Evolutionary conservation across 176 grass and related monocot species (phyloP).

Genomic region (Aegilops umbellulata): DNA sequence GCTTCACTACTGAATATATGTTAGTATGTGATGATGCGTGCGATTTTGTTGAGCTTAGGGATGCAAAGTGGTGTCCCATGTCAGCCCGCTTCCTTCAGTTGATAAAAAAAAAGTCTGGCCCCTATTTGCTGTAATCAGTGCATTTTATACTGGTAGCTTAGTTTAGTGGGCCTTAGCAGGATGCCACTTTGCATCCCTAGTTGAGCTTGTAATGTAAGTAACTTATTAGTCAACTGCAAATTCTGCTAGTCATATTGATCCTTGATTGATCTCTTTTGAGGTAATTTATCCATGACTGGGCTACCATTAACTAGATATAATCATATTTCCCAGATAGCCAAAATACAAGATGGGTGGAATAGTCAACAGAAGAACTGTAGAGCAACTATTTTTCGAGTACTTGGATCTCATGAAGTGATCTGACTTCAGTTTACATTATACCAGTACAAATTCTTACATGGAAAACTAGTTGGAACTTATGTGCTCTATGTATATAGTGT

Average conservation of each 20-base stretch:
- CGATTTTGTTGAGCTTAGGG: constrained; percentile 9
- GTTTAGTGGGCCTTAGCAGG: neutral
- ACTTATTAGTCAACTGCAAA: neutral
- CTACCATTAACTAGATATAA: neutral
- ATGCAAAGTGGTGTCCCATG: neutral
- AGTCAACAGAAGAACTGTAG: neutral
- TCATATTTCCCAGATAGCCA: constrained; percentile 17
- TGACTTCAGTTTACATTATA: constrained; percentile 6
- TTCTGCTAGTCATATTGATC: neutral
- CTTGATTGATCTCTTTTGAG: constrained; percentile 25
- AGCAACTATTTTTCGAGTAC: neutral
- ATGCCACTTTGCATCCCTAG: neutral
- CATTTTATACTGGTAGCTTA: neutral
- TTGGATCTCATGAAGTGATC: constrained; percentile 9
- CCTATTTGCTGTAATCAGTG: neutral
- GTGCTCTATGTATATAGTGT: constrained; percentile 7
- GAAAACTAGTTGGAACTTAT: constrained; percentile 20
- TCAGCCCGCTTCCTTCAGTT: neutral
- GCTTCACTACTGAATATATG: neutral
- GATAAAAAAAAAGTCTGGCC: neutral
- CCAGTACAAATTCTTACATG: constrained; percentile 7
- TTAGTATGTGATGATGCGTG: neutral
- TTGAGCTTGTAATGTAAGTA: constrained; percentile 33
- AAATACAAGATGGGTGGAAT: constrained; percentile 24
- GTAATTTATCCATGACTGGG: neutral